These are phyloP conservation scores for Trichoderma asperelloides DNA, from an alignment of 495 filamentous ascomycete genomes.

Conservation along the genomic window DNA sequence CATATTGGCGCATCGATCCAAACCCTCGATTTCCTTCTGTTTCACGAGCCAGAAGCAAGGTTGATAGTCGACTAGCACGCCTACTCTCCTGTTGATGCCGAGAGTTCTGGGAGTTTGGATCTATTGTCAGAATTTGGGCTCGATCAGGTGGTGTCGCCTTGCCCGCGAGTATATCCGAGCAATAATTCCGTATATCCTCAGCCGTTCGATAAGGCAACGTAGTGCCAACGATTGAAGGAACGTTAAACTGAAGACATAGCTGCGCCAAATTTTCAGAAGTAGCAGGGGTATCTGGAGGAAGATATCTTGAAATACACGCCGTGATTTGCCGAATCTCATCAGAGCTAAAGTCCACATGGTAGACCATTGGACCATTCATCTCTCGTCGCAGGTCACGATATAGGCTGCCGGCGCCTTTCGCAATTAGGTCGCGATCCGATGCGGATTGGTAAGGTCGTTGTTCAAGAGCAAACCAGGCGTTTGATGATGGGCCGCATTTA, in stretches of 20 bases:
- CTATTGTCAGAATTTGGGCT: slow-evolving; percentile 19
- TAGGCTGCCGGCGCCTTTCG: slow-evolving; percentile 10
- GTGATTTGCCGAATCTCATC: slow-evolving; percentile 38
- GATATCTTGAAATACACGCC: background rate
- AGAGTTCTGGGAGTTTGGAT: slow-evolving; percentile 12
- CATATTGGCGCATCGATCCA: slow-evolving; percentile 20
- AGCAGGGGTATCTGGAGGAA: background rate
- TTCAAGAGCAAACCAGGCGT: slow-evolving; percentile 14
- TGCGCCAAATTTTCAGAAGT: background rate
- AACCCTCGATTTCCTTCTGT: slow-evolving; percentile 25
- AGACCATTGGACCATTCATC: slow-evolving; percentile 13
- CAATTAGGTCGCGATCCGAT: slow-evolving; percentile 17
- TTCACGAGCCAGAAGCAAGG: slow-evolving; percentile 32
- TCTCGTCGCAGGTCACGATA: slow-evolving; percentile 11
- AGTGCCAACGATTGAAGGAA: slow-evolving; percentile 2
- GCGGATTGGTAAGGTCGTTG: slow-evolving; percentile 26
- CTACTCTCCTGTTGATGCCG: background rate
- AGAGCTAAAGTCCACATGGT: slow-evolving; percentile 38
- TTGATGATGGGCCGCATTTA: background rate
- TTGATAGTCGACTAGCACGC: slow-evolving; percentile 18
- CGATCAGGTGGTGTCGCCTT: background rate
- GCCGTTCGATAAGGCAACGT: background rate
- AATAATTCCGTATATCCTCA: slow-evolving; percentile 26
- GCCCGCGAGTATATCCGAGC: slow-evolving; percentile 22
- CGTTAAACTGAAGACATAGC: slow-evolving; percentile 9